Base-by-base conservation (phyloP, 305 asterid genomes). In the Coffea humblotiana region DNA sequence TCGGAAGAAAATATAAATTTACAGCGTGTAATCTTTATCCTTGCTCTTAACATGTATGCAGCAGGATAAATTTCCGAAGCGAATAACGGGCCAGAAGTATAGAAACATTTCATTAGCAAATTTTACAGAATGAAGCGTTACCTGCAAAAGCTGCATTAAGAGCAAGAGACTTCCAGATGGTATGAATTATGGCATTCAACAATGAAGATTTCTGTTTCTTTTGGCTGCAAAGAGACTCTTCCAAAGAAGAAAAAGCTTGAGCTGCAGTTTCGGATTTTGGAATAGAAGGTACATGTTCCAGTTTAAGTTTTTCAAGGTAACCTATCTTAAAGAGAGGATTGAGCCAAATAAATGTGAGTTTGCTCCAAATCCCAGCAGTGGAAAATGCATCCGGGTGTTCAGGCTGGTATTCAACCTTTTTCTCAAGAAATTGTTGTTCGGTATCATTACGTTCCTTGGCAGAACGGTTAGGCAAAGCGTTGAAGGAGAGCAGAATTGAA, bases 101-200 rank as follows among this genome's bases (percentile, higher is more conserved):
- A 37, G 43, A 37, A 37, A 37, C 43, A 37, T 37, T 4, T 37
- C 5, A 37, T 37, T 37, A 2, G 43, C 43, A 37, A 37, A 37
- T 2, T 37, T 37, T 37, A 37, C 43, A 37, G 29, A 68, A 75
- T 58, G 29, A 76, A 35, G 66, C 47, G 40, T 8, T 86, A 94
- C 98, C 98, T 91, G 98, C 98, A 86, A 90, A 90, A 74, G 89
- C 83, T 69, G 93, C 98, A 84, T 93, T 94, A 15, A 79, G 48
- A 74, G 86, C 88, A 37, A 94, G 89, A 61, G 97, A 88, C 25
- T 81, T 87, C 88, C 86, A 74, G 40, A 88, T 68, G 0, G 88
- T 81, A 52, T 83, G 72, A 61, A 93, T 77, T 45, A 91, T 86
- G 79, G 94, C 97, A 69, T 71, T 84, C 32, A 88, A 88, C 79